phyloP scores from a whole-genome alignment of 176 grass and related monocot species.

The Carex scoparia region DNA sequence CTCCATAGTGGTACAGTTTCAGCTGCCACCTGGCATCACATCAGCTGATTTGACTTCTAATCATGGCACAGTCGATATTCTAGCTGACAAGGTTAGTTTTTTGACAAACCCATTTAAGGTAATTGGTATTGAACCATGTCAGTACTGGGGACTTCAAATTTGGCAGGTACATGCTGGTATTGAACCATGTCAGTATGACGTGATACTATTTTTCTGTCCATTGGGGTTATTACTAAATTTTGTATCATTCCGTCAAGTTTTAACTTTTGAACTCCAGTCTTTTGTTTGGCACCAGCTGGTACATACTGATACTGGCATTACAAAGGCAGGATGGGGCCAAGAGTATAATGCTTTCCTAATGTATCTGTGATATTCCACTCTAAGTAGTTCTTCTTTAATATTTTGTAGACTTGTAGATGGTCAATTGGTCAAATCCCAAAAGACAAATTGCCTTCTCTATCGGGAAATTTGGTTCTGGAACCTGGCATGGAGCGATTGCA shows the following conservation, averaged over 20 bases:
- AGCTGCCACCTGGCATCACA: constrained; percentile 60
- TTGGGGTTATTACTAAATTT: background rate
- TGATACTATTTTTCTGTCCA: background rate
- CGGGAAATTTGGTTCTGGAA: constrained; percentile 72
- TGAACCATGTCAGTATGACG: background rate
- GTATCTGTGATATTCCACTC: too few relatives aligned
- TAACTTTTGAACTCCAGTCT: background rate
- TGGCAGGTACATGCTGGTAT: background rate
- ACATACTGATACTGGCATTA: background rate
- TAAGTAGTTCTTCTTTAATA: background rate
- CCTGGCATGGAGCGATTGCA: constrained; percentile 60
- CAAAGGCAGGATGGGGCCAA: background rate
- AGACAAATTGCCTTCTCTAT: constrained; percentile 78
- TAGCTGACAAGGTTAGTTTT: constrained; percentile 67
- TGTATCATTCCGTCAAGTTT: background rate
- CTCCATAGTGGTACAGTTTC: constrained; percentile 83
- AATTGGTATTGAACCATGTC: background rate
- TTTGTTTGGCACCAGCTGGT: background rate
- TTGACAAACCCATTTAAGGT: background rate
- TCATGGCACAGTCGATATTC: constrained; percentile 79
- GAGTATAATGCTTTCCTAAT: too few relatives aligned
- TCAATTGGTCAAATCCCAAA: constrained; percentile 86
- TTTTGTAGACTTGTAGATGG: constrained; percentile 78
- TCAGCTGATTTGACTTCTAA: constrained; percentile 92
- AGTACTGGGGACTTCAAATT: background rate